Base-by-base conservation (phyloP, 2,329 filamentous ascomycete species). In the Rutstroemia sp. region DNA sequence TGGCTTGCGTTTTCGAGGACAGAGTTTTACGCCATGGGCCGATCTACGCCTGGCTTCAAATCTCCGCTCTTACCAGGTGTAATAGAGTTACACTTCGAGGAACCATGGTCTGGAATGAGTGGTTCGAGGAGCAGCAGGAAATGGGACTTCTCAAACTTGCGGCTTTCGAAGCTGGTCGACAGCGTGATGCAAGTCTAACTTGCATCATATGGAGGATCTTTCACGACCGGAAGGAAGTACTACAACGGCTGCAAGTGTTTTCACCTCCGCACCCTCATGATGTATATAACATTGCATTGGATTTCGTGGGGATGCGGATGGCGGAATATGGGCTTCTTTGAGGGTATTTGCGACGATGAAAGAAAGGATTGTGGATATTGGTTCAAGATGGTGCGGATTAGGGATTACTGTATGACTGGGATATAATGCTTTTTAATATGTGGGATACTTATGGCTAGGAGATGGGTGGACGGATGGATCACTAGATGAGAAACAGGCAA, bases 191-290 rank as follows among this genome's bases (percentile, higher is more conserved):
- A 34, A 53, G 30, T 1, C 9, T 53, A 39, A 53, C 25, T 25
- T 37, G 44, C 8, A 30, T 53, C 5, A 14, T 53, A 2, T 53
- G 51, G 51, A 46, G 51, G 19, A 47, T 53, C 7, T 47, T 53
- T 17, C 30, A 39, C 9, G 30, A 16, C 5, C 30, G 51, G 21
- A n/a, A 17, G 16, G 42, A 34, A 3, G 30, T 47, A 12, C 8
- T 4, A 9, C 34, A 46, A 5, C n/a, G n/a, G 5, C 19, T 45
- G 19, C 17, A 21, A 23, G 9, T 8, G 14, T 53, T 44, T 44
- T 14, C 10, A 3, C 19, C 19, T 5, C n/a, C 41, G 19, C 44
- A 17, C 14, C 41, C 41, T 9, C 25, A 30, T 19, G 30, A 34
- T 8, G 19, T 53, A 9, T 53, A 44, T 27, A 37, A 38, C 16